Evolutionary conservation across 2,329 filamentous ascomycete genomes (phyloP).

Genomic region (Lecanicillium sp.): DNA sequence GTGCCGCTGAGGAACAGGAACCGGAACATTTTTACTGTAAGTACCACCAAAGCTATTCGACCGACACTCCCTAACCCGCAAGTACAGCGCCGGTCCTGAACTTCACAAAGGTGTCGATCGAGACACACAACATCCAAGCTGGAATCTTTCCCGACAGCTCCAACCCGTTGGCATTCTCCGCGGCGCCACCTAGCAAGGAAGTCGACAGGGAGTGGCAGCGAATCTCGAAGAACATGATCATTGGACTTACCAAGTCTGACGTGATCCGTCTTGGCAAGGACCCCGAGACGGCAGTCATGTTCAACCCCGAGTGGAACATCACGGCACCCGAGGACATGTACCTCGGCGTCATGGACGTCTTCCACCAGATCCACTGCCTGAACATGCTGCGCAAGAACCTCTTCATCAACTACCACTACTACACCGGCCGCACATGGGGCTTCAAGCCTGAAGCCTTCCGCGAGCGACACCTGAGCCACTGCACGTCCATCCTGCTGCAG

Average conservation of each 20-base stretch:
- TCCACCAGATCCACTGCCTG: neutral
- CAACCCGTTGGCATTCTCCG: neutral
- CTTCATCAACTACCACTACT: neutral
- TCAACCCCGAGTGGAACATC: neutral
- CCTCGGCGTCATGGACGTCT: neutral
- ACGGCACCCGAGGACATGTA: neutral
- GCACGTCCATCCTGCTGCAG: neutral
- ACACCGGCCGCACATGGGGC: neutral
- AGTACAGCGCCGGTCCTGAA: neutral
- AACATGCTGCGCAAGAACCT: neutral
- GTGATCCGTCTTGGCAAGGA: neutral
- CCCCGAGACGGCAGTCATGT: neutral
- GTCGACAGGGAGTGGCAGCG: neutral
- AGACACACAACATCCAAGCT: neutral
- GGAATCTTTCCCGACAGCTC: neutral
- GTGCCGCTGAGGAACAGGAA: too few relatives aligned
- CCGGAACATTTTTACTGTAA: too few relatives aligned
- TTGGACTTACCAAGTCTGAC: neutral
- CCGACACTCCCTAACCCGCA: too few relatives aligned
- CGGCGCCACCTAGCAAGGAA: neutral
- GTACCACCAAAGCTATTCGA: too few relatives aligned
- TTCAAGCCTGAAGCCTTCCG: neutral
- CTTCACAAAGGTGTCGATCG: neutral
- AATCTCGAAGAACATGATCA: neutral
- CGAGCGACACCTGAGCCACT: neutral